Evolutionary conservation across 345 rosid species (phyloP).

Genomic region (Stellera chamaejasme): DNA sequence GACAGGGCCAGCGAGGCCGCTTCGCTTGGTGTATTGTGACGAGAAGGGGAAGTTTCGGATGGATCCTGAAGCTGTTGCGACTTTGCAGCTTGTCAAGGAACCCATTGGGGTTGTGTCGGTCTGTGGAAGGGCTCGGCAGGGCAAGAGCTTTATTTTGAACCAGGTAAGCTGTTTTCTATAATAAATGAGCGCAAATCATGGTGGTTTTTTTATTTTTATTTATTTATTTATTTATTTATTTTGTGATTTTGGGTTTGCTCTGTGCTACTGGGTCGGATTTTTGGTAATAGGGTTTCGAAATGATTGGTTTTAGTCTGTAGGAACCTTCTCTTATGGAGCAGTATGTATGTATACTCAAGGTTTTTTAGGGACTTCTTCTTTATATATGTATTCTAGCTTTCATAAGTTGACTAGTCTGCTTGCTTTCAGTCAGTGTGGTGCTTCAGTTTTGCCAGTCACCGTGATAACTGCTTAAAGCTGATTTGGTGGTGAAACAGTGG

Average conservation of each 20-base stretch:
- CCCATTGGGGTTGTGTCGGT: conserved; percentile 97
- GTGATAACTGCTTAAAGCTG: too few species aligned
- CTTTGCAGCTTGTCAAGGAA: conserved; percentile 86
- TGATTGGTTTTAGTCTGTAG: conserved; percentile 5
- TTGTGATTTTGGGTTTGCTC: conserved; percentile 3
- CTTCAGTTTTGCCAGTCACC: too few species aligned
- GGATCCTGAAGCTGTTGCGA: conserved; percentile 99
- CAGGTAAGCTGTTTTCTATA: conserved; percentile 38
- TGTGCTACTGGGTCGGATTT: conserved; percentile 20
- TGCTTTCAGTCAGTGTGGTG: too few species aligned
- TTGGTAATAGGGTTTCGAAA: neutral
- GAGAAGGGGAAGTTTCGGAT: conserved; percentile 93
- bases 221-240: too few species aligned
- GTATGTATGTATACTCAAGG: too few species aligned
- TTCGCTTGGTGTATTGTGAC: conserved; percentile 79
- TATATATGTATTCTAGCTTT: too few species aligned
- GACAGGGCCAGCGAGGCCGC: conserved; percentile 95
- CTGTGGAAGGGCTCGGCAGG: conserved; percentile 98
- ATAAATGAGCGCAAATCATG: too few species aligned
- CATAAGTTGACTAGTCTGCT: too few species aligned
- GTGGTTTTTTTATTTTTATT: neutral
- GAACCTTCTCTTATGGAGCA: too few species aligned
- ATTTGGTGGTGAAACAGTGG: too few species aligned
- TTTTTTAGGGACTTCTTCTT: too few species aligned
- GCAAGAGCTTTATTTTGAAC: conserved; percentile 89